phyloP scores from a whole-genome alignment of 148 eudicot species.

The Vaccinium macrocarpon region DNA sequence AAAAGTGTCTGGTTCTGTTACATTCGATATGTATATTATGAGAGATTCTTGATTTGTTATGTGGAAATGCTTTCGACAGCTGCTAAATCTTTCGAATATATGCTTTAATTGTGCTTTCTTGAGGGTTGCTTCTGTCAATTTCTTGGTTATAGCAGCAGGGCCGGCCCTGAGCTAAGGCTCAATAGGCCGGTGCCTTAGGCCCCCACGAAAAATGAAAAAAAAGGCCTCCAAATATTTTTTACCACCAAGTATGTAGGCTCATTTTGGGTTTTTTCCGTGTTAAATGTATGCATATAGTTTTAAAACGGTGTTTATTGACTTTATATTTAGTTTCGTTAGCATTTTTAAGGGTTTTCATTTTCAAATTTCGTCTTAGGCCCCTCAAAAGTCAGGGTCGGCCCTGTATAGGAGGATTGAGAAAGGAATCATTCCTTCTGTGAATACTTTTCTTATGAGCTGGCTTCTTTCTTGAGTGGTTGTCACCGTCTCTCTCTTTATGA shows the following conservation, averaged over 20 bases:
- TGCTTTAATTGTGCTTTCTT: background rate
- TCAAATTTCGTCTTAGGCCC: too few species aligned
- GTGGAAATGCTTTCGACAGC: background rate
- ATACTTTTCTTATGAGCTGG: background rate
- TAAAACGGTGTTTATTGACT: too few species aligned
- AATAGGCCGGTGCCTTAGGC: too few species aligned
- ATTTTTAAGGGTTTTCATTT: too few species aligned
- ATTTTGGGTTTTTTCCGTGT: too few species aligned
- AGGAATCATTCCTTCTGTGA: background rate
- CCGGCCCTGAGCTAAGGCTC: too few species aligned
- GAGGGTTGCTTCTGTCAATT: background rate
- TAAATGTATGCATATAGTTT: too few species aligned
- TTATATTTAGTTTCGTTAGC: too few species aligned
- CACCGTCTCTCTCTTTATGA: background rate
- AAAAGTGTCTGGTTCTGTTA: background rate
- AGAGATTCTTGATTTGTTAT: constrained; percentile 12
- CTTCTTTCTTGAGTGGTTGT: constrained; percentile 7
- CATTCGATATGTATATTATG: constrained; percentile 2
- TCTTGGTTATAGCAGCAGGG: background rate
- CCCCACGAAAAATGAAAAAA: too few species aligned
- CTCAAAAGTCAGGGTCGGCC: too few species aligned
- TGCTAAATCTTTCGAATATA: background rate
- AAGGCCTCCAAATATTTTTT: too few species aligned
- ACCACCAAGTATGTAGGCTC: too few species aligned
- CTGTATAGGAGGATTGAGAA: background rate